These are phyloP conservation scores for Kalanchoe fedtschenkoi DNA, from an alignment of 164 flowering plant genomes.

Conservation along the genomic window DNA sequence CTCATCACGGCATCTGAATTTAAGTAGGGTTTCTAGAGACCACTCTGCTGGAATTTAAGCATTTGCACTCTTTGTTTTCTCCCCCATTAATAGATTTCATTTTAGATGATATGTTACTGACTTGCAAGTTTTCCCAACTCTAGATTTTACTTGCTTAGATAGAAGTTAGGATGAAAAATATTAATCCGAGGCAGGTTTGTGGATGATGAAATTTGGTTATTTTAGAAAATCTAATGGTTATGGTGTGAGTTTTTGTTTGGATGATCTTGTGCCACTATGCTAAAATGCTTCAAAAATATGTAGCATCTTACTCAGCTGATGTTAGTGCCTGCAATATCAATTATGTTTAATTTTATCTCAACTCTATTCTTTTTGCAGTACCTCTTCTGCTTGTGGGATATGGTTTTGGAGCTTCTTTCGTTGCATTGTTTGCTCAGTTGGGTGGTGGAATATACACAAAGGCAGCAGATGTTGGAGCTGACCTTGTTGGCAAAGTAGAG, in stretches of 20 bases:
- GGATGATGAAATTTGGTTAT: neutral
- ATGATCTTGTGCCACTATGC: neutral
- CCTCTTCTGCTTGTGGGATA: constrained; percentile 98
- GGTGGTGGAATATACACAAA: constrained; percentile 99
- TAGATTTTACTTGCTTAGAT: neutral
- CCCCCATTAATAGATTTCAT: too few relatives aligned
- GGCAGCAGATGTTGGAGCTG: constrained; percentile 99
- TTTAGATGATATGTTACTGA: neutral
- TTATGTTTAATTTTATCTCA: neutral
- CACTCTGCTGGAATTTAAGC: neutral
- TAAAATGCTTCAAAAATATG: neutral
- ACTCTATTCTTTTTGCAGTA: constrained; percentile 42
- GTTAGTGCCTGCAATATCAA: neutral
- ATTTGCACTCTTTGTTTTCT: neutral
- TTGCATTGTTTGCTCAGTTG: constrained; percentile 97
- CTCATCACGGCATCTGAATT: too few relatives aligned
- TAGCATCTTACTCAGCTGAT: neutral
- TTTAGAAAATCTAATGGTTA: neutral
- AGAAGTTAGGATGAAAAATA: neutral
- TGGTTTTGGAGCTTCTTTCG: constrained; percentile 99
- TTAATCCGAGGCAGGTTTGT: neutral
- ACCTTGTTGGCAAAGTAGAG: constrained; percentile 98
- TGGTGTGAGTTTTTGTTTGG: neutral
- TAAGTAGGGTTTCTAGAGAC: too few relatives aligned
- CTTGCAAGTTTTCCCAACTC: neutral